Percentiles rank a stretch among this genome's conserved stretches.
Evolutionary conservation across 73 alveolate genomes (phyloP).

Genomic region (Paramecium sexaurelia): DNA sequence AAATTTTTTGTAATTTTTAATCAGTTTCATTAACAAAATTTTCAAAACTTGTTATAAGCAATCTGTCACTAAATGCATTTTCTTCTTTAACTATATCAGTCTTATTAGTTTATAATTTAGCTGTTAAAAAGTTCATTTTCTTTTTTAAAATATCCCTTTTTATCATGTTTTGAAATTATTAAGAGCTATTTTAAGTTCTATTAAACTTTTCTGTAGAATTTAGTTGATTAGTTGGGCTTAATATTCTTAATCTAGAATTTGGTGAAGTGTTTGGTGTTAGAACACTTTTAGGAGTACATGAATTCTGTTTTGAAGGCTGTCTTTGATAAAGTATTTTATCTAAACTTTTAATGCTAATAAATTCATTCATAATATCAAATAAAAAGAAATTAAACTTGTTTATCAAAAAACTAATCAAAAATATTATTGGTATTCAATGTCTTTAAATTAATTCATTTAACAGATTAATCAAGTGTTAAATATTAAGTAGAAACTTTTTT

Average conservation of each 20-base stretch:
- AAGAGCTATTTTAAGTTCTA: not conserved
- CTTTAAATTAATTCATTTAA: not conserved
- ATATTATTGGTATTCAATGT: not conserved
- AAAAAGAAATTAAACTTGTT: not conserved
- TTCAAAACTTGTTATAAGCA: not conserved
- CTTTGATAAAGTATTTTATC: not conserved
- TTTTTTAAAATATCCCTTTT: not conserved
- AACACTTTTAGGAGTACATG: not conserved
- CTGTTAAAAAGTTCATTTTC: not conserved
- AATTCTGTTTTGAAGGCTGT: not conserved
- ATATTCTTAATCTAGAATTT: not conserved
- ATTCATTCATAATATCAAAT: conserved; percentile 1
- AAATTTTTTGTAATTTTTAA: not conserved
- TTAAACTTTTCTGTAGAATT: not conserved
- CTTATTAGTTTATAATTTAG: not conserved
- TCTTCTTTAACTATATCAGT: not conserved
- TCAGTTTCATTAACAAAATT: conserved; percentile 21
- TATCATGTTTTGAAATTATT: not conserved
- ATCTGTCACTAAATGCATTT: not conserved
- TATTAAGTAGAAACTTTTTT: no score
- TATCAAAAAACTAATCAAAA: not conserved
- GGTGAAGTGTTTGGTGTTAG: not conserved
- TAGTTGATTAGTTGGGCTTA: not conserved
- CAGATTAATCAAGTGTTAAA: not conserved
- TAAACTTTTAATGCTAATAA: not conserved